Base-by-base conservation (phyloP, 441 rosid species). In the Macaranga tanarius region DNA sequence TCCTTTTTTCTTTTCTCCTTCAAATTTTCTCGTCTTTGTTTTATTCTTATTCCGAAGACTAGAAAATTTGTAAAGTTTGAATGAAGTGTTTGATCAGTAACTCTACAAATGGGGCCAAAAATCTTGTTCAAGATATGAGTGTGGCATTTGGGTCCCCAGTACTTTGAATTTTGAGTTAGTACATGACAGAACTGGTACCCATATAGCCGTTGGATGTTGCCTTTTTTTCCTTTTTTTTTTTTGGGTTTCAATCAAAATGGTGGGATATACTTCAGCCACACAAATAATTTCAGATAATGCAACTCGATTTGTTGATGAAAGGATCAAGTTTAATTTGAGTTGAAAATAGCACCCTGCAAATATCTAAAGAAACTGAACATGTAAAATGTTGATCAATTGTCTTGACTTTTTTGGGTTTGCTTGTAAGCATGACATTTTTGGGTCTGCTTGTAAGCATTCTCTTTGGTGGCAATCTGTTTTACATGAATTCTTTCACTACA, bases 81-180 rank as follows among this genome's bases (percentile, higher is more conserved):
- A 31, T 31, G 4, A 31, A 40, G 40, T 47, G 13, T 5, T 62
- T 25, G 50, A 48, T 15, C 2, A 19, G 9, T 50, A 40, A n/a
- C 0, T 19, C 0, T 2, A 1, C 1, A 42, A 12, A 20, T 9
- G 31, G 31, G 52, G 10, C 40, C 5, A 52, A 54, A 28, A 68
- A 38, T 52, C 58, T 51, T 51, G 12, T 1, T 12, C 0, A 5
- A 28, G 61, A 31, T 26, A 52, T 19, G 48, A 26, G 2, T 22
- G 25, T 42, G 40, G 72, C 54, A 56, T 69, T 55, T 52, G 52
- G 63, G 64, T 16, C 54, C 63, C 64, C 13, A 23, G 44, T 56
- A 7, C 11, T 69, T 68, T 38, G 23, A 68, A 50, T 51, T 31
- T 67, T 67, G 48, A 54, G 50, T 54, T n/a, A 51, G 31, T 54